Evolutionary conservation across 257 asterid species (phyloP).

Genomic region (Thymus quinquecostatus): DNA sequence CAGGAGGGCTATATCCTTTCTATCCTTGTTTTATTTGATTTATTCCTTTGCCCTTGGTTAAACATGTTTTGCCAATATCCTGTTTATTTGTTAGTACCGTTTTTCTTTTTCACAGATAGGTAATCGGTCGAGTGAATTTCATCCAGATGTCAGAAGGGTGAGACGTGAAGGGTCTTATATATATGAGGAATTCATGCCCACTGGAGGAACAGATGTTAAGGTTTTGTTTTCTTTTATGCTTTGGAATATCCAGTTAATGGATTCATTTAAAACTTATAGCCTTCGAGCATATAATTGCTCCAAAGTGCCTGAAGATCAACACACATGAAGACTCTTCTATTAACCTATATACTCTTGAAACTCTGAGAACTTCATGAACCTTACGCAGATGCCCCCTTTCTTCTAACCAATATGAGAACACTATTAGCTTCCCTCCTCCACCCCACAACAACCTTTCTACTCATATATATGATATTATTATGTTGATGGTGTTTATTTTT

Average conservation of each 20-base stretch:
- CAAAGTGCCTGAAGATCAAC: neutral
- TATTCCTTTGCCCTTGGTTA: neutral
- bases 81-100: neutral
- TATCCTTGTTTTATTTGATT: slow-evolving; percentile 8
- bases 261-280: slow-evolving; percentile 7
- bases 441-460: neutral
- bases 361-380: slow-evolving; percentile 22
- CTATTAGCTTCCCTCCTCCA: neutral
- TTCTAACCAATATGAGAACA: neutral
- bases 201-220: slow-evolving; percentile 99
- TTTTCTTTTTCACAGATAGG: slow-evolving; percentile 66
- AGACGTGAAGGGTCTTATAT: slow-evolving; percentile 99
- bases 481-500: slow-evolving; percentile 17
- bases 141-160: slow-evolving; percentile 95
- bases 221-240: slow-evolving; percentile 41
- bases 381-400: slow-evolving; percentile 25
- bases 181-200: slow-evolving; percentile 99
- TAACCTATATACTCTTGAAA: slow-evolving; percentile 1
- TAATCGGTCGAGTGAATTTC: slow-evolving; percentile 97
- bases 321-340: slow-evolving; percentile 10
- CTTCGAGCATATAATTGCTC: slow-evolving; percentile 8
- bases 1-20: neutral
- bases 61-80: neutral
- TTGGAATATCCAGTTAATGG: slow-evolving; percentile 21
- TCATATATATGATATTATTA: slow-evolving; percentile 2